Evolutionary conservation across 179 eudicot species (phyloP).

Genomic region (Beta macrorhiza): DNA sequence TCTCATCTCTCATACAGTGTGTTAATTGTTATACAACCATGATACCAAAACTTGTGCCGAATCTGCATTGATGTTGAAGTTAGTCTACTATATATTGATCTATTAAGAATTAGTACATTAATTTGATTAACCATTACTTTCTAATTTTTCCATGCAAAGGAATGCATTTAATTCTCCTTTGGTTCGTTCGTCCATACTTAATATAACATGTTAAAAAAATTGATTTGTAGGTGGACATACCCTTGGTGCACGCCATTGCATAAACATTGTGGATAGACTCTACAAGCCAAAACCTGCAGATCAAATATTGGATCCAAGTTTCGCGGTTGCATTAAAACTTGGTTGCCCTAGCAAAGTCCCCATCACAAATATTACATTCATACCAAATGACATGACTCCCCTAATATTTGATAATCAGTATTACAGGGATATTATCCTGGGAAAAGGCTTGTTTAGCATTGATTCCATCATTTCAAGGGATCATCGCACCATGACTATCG

Average conservation of each 20-base stretch:
- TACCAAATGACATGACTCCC: conserved; percentile 46
- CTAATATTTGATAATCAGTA: conserved; percentile 49
- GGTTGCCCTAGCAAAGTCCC: conserved; percentile 35
- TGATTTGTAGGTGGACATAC: conserved; percentile 55
- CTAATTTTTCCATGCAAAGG: too few species aligned
- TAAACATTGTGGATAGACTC: conserved; percentile 41
- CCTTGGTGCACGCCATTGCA: conserved; percentile 57
- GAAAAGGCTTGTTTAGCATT: conserved; percentile 43
- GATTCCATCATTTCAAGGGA: conserved; percentile 44
- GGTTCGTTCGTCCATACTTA: too few species aligned
- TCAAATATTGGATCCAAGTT: conserved; percentile 18
- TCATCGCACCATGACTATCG: conserved; percentile 37
- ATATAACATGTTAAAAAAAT: too few species aligned
- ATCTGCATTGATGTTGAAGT: too few species aligned
- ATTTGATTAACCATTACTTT: too few species aligned
- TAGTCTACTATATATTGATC: too few species aligned
- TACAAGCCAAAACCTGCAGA: conserved; percentile 25
- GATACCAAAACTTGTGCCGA: too few species aligned
- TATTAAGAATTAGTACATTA: too few species aligned
- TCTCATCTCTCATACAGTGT: too few species aligned
- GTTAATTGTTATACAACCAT: too few species aligned
- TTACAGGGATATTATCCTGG: conserved; percentile 32
- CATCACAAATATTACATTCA: conserved; percentile 30
- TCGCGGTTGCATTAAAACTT: conserved; percentile 28
- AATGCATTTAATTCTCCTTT: too few species aligned